phyloP scores from a whole-genome alignment of 2,329 filamentous ascomycete genomes.

The Anisogramma anomala region DNA sequence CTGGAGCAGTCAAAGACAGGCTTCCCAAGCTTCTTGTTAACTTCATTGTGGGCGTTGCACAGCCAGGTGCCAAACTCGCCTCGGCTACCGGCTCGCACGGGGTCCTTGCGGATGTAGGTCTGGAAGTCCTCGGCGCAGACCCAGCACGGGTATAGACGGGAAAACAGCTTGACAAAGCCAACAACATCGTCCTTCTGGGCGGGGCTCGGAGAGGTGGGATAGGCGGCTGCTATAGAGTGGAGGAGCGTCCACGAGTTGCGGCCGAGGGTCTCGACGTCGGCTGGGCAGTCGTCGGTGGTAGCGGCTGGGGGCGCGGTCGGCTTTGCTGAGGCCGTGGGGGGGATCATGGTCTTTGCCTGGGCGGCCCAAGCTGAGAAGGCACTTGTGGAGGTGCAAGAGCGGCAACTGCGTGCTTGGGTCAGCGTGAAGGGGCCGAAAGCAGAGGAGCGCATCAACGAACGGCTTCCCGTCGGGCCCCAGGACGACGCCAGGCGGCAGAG shows the following conservation, averaged over 20 bases:
- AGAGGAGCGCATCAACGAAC: constrained; percentile 36
- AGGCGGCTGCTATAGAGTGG: constrained; percentile 80
- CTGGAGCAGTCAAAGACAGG: constrained; percentile 73
- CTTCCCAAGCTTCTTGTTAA: constrained; percentile 86
- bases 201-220: constrained; percentile 58
- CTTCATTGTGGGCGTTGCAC: constrained; percentile 77
- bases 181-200: constrained; percentile 64
- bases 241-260: constrained; percentile 87
- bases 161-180: constrained; percentile 69
- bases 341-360: constrained; percentile 34
- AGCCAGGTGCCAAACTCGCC: constrained; percentile 72
- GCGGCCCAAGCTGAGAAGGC: constrained; percentile 50
- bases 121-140: constrained; percentile 88
- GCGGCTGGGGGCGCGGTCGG: constrained; percentile 23
- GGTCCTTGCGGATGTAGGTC: constrained; percentile 62
- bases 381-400: constrained; percentile 55
- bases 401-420: constrained; percentile 45
- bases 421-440: not conserved
- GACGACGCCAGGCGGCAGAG: constrained; percentile 59
- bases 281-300: constrained; percentile 58
- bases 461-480: constrained; percentile 75
- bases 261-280: constrained; percentile 79
- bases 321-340: constrained; percentile 23
- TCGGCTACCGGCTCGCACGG: constrained; percentile 46
- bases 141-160: constrained; percentile 90